Percentiles rank a stretch among this genome's conserved stretches.
These are phyloP conservation scores for Immersiporthe knoxdaviesiana DNA, from an alignment of 2,329 filamentous ascomycete species.

Conservation along the genomic window DNA sequence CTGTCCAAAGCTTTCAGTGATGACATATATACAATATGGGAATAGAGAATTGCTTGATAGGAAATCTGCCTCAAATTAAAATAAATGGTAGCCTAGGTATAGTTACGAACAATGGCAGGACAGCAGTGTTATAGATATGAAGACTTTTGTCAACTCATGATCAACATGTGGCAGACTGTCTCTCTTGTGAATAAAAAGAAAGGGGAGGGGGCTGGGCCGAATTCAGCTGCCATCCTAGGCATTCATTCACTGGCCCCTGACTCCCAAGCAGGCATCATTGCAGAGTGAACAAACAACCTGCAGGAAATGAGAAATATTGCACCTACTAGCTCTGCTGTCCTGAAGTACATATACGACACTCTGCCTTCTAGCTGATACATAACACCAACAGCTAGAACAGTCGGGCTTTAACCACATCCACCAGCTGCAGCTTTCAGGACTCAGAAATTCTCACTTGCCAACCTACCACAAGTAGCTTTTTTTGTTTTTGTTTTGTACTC, in stretches of 20 bases:
- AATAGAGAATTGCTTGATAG: too few relatives aligned
- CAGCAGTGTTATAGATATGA: too few relatives aligned
- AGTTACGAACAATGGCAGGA: too few relatives aligned
- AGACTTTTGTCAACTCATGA: background rate
- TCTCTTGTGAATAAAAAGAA: background rate
- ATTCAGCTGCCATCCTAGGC: conserved; percentile 17
- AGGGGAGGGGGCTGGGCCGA: too few relatives aligned
- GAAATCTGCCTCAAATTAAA: too few relatives aligned
- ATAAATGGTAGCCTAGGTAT: too few relatives aligned
- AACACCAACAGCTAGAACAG: background rate
- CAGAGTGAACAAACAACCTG: too few relatives aligned
- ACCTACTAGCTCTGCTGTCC: conserved; percentile 12
- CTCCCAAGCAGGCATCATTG: conserved; percentile 13
- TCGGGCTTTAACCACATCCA: background rate
- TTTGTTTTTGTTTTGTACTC: too few relatives aligned
- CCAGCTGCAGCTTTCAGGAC: background rate
- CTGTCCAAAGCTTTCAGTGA: too few relatives aligned
- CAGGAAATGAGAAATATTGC: too few relatives aligned
- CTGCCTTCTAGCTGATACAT: background rate
- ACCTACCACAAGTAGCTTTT: background rate
- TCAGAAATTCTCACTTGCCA: background rate
- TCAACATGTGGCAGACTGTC: background rate
- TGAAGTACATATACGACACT: conserved; percentile 23
- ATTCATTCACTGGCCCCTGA: conserved; percentile 12
- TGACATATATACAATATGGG: too few relatives aligned